Percentiles rank a stretch among this genome's conserved stretches.
Evolutionary conservation across 1,284 basidiomycete genomes (phyloP).

Genomic region (Ganoderma resinaceum): DNA sequence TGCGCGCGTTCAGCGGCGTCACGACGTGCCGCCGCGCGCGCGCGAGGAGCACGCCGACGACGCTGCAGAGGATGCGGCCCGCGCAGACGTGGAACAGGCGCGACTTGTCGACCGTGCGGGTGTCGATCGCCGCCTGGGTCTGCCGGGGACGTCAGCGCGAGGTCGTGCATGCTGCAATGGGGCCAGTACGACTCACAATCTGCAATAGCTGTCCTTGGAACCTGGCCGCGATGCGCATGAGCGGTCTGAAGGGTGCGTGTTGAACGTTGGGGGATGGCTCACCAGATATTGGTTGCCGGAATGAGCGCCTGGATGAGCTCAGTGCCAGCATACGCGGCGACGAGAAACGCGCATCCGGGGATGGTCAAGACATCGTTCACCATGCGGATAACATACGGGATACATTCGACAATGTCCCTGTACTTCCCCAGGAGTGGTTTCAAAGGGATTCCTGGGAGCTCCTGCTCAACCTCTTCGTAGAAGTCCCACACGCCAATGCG

Average conservation of each 20-base stretch:
- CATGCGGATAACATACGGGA: slow-evolving; percentile 73
- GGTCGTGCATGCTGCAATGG: background rate
- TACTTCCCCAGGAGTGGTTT: slow-evolving; percentile 53
- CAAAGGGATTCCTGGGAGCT: slow-evolving; percentile 45
- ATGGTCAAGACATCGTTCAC: slow-evolving; percentile 66
- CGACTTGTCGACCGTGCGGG: slow-evolving; percentile 65
- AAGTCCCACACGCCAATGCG: slow-evolving; percentile 77
- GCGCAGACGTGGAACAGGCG: slow-evolving; percentile 61
- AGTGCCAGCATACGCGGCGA: slow-evolving; percentile 53
- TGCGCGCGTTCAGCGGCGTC: slow-evolving; percentile 58
- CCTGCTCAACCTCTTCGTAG: slow-evolving; percentile 63
- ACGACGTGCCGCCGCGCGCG: slow-evolving; percentile 48
- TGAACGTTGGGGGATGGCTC: slow-evolving; percentile 3
- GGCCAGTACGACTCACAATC: background rate
- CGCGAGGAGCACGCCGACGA: slow-evolving; percentile 53
- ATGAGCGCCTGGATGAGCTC: slow-evolving; percentile 58
- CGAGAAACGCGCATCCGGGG: slow-evolving; percentile 53
- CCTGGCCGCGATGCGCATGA: background rate
- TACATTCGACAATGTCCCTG: slow-evolving; percentile 52
- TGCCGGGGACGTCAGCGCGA: slow-evolving; percentile 37
- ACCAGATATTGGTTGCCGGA: slow-evolving; percentile 72
- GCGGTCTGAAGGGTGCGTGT: slow-evolving; percentile 46
- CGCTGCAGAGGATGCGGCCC: slow-evolving; percentile 59
- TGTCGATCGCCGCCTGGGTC: slow-evolving; percentile 66
- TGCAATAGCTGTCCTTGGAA: background rate